Percentiles rank a stretch among this genome's conserved stretches.
Conservation (phyloP, 2,329 filamentous ascomycete species). For the Leptographium lundbergii region DNA sequence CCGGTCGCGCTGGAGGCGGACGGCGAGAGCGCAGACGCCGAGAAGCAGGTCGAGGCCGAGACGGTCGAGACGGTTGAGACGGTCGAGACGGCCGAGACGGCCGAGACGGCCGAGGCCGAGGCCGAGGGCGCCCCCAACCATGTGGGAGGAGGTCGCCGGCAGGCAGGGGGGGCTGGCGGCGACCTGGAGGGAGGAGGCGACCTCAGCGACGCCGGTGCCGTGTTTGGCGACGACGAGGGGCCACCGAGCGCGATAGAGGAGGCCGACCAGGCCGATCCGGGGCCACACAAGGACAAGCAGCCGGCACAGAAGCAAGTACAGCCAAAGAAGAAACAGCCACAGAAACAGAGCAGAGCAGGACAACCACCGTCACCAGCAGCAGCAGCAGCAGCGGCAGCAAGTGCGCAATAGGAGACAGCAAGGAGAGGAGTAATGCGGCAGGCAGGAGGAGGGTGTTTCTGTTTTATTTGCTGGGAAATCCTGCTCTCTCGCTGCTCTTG, state of each 20-base stretch:
- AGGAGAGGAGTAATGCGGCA: neutral
- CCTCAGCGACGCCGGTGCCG: neutral
- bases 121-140: conserved; percentile 14
- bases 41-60: conserved; percentile 9
- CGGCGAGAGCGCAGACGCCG: conserved; percentile 35
- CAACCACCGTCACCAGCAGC: neutral
- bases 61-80: neutral
- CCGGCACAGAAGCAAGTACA: neutral
- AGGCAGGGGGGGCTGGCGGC: conserved; percentile 17
- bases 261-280: neutral
- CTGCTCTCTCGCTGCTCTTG: neutral
- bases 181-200: neutral
- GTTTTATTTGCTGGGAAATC: neutral
- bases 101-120: neutral
- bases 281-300: neutral
- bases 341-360: neutral
- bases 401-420: neutral
- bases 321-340: conserved; percentile 1
- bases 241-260: neutral
- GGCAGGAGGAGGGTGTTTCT: neutral
- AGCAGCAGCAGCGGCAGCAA: neutral
- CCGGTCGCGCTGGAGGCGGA: conserved; percentile 46
- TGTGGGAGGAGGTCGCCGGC: conserved; percentile 5
- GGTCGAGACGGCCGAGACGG: neutral
- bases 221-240: neutral